Base-by-base conservation (phyloP, 1,284 basidiomycete species). In the Austropuccinia psidii region DNA sequence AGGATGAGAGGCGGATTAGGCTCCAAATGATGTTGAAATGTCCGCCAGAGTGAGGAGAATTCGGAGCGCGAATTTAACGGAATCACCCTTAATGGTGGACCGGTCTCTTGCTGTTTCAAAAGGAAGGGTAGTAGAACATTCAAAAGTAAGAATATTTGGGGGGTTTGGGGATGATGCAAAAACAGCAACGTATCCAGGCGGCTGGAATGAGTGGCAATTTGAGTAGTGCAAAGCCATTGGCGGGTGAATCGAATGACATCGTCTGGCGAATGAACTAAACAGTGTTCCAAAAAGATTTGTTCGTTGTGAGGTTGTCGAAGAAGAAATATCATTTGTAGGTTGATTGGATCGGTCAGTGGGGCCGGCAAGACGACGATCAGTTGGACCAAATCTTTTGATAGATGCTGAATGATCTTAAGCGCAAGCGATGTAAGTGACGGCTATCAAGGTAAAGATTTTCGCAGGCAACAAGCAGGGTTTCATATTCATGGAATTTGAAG, bases 241-340 rank as follows among this genome's bases (percentile, higher is more conserved):
- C 50, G 64, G 8, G 64, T 47, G n/a, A 67, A 67, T 39, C 64
- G 64, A 4, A 67, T 27, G 8, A 35, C 39, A 49, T 67, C 49
- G 7, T 67, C 64, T n/a, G 64, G 45, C 31, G 64, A 67, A 11
- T 54, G 27, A 6, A 67, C 45, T 33, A 4, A 9, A 39, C 64
- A 67, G 0, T 21, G 7, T 17, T 67, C 64, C 11, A 67, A n/a
- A 49, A 67, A 67, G 15, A 67, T 54, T 8, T 41, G 29, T 45
- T 47, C 41, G 24, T 43, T 64, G 8, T 35, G 35, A 17, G 29
- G 45, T 33, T 54, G 17, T 11, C 17, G 50, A 1, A 67, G 64
- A 0, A 65, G 61, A 4, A 65, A 29, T 1, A 67, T 29, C n/a
- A 67, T n/a, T 39, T 67, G 64, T 11, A 67, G 17, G 47, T 54